A percentile compares a stretch with the other conserved stretches of the same genome.
Conservation (phyloP, 1,284 basidiomycete species). For the Trametes sp. region DNA sequence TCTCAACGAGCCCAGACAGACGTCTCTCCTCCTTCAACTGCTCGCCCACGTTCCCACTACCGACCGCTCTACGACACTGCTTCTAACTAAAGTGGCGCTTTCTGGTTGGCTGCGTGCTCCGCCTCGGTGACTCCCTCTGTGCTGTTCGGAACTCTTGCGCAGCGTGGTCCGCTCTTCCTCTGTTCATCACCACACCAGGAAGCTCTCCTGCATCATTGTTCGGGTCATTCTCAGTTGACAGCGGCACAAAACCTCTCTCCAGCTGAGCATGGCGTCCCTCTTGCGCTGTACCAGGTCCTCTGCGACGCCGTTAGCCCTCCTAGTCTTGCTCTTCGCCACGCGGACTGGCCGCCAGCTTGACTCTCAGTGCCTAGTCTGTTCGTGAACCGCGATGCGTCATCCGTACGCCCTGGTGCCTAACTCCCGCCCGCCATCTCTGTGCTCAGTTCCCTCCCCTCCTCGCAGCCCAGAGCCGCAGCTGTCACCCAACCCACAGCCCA, state of each 20-base stretch:
- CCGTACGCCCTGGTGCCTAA: slow-evolving; percentile 29
- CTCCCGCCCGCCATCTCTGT: slow-evolving; percentile 19
- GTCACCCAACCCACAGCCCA: slow-evolving; percentile 14
- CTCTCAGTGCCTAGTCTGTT: too few relatives aligned
- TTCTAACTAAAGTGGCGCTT: background rate
- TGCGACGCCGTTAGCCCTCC: too few relatives aligned
- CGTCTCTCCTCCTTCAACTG: background rate
- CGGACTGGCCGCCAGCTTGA: too few relatives aligned
- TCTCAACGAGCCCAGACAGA: background rate
- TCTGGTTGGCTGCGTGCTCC: background rate
- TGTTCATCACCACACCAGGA: slow-evolving; percentile 11
- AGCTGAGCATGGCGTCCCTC: background rate
- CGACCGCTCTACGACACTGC: background rate
- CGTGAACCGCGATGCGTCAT: slow-evolving; percentile 24
- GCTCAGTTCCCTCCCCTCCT: slow-evolving; percentile 12
- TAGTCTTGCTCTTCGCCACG: too few relatives aligned
- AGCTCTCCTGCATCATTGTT: background rate
- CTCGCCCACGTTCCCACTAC: background rate
- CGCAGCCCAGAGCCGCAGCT: background rate
- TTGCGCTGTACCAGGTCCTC: background rate
- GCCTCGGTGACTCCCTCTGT: background rate
- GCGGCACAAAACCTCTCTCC: background rate
- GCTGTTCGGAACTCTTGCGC: slow-evolving; percentile 1
- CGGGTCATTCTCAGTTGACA: background rate
- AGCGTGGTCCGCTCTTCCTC: background rate